Base-by-base conservation (phyloP, 352 stramenopile species). In the Elongisporangium anandrum region DNA sequence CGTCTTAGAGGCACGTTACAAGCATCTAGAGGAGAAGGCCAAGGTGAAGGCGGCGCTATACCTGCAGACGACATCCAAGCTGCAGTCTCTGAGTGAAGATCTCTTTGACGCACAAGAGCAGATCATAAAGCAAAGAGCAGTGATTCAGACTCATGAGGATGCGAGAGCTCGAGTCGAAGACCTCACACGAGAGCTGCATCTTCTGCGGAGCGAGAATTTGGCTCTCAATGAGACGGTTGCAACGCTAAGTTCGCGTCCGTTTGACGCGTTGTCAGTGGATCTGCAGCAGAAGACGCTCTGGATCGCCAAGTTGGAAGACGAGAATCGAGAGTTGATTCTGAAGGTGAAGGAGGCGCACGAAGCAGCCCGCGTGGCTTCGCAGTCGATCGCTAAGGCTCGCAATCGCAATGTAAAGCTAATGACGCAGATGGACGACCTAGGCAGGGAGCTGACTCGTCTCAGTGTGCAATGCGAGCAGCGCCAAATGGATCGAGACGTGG, bases 191-290 rank as follows among this genome's bases (percentile, higher is more conserved):
- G 81, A 88, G 24, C 29, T 81, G 17, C 77, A 83, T 29, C 53
- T 82, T 4, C 57, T 91, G 6, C 67, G 71, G 1, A 84, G 65
- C n/a, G 81, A 91, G 49, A 89, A 85, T 39, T 6, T 63, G 0
- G 75, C 67, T 48, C 63, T 91, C 24, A 79, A 85, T 57, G 71
- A 84, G 10, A 60, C 72, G 1, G 55, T 89, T 9, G 52, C 66
- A 12, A 66, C 68, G 17, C 66, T 91, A 8, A 87, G 68, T 24
- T 77, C 75, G 9, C 66, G 77, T 7, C 81, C 81, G 10, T 85
- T 91, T 38, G 69, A 85, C 10, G 53, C 53, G 19, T 49, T 77
- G 8, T 70, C 73, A 0, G 61, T 73, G 13, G 73, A 87, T 39
- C 47, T 75, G 1, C 67, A 81, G 24, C 69, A 68, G 50, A 87